phyloP scores from a whole-genome alignment of 805 yeast genomes.

The Kluyveromyces siamensis region DNA sequence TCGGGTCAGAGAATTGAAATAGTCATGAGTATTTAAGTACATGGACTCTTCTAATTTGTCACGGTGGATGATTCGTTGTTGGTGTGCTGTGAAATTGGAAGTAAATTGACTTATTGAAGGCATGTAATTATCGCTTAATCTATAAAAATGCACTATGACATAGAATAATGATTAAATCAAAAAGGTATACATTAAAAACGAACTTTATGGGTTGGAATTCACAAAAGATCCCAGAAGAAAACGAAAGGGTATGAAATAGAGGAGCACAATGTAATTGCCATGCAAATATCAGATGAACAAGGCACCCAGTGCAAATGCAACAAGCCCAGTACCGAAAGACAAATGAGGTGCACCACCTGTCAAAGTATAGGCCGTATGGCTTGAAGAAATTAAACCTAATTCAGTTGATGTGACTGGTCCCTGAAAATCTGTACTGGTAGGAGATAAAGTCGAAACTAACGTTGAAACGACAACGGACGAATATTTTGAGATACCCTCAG shows the following conservation, averaged over 20 bases:
- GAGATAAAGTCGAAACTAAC: background rate
- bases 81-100: too few relatives aligned
- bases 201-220: background rate
- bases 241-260: background rate
- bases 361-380: background rate
- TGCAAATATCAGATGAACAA: background rate
- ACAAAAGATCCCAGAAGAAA: background rate
- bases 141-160: too few relatives aligned
- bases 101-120: too few relatives aligned
- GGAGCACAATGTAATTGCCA: background rate
- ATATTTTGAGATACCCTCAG: background rate
- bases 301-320: conserved; percentile 1
- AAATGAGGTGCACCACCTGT: background rate
- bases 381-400: background rate
- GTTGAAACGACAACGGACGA: background rate
- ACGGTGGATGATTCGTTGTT: too few relatives aligned
- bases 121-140: too few relatives aligned
- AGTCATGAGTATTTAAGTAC: too few relatives aligned
- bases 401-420: background rate
- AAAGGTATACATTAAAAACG: background rate
- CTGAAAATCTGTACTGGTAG: background rate
- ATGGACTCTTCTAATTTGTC: too few relatives aligned
- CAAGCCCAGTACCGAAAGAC: conserved; percentile 1
- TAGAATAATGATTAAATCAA: background rate
- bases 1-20: too few relatives aligned